phyloP scores from a whole-genome alignment of 164 flowering plant species.

The Macadamia tetraphylla region DNA sequence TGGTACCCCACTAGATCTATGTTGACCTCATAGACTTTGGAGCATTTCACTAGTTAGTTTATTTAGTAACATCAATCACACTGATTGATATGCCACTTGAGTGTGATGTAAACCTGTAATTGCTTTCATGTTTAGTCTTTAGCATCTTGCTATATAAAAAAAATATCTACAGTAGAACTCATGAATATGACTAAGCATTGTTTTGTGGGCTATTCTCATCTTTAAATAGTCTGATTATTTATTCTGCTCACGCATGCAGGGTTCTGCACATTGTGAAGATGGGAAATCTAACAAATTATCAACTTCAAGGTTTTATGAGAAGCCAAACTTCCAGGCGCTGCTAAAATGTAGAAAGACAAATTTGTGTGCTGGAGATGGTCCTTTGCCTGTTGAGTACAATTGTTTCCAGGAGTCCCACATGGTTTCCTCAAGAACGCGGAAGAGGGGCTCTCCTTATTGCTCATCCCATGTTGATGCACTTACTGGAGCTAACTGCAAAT shows the following conservation, averaged over 20 bases:
- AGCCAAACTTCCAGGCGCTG: constrained; percentile 12
- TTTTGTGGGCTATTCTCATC: background rate
- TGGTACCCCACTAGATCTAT: background rate
- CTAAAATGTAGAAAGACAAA: constrained; percentile 13
- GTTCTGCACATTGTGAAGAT: constrained; percentile 26
- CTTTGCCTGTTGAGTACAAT: constrained; percentile 11
- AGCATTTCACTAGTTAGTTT: background rate
- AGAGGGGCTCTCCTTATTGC: constrained; percentile 28
- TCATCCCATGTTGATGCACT: constrained; percentile 24
- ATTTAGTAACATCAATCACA: background rate
- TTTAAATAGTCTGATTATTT: background rate
- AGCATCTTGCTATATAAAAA: background rate
- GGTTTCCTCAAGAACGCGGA: constrained; percentile 28
- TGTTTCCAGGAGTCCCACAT: constrained; percentile 19
- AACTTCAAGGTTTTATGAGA: constrained; percentile 14
- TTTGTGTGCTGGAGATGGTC: constrained; percentile 11
- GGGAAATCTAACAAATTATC: constrained; percentile 13
- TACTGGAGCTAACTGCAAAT: constrained; percentile 23
- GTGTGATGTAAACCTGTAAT: background rate
- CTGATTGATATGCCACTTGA: background rate
- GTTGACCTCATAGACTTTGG: background rate
- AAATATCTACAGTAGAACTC: background rate
- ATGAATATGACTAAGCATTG: background rate
- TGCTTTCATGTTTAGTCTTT: background rate
- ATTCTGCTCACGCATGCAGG: constrained; percentile 28